phyloP scores from a whole-genome alignment of 495 filamentous ascomycete genomes.

The Aspergillus mulundensis region DNA sequence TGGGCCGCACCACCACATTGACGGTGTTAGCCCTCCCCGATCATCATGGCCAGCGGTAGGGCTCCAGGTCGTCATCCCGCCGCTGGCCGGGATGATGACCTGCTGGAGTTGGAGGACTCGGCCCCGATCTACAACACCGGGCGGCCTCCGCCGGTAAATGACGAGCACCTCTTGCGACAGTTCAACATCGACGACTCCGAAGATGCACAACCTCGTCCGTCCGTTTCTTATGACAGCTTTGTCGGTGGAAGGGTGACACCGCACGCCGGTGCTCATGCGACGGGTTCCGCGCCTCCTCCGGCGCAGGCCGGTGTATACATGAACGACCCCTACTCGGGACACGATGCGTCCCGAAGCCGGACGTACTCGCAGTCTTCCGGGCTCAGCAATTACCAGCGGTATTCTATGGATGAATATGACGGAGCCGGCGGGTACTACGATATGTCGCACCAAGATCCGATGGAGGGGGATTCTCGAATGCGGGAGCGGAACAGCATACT shows the following conservation, averaged over 20 bases:
- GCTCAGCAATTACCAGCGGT: slow-evolving; percentile 80
- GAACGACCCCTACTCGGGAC: slow-evolving; percentile 46
- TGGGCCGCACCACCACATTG: slow-evolving; percentile 33
- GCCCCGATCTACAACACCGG: slow-evolving; percentile 69
- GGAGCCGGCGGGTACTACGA: slow-evolving; percentile 65
- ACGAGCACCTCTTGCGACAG: slow-evolving; percentile 68
- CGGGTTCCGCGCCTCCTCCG: slow-evolving; percentile 25
- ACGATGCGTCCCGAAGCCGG: slow-evolving; percentile 34
- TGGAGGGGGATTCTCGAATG: slow-evolving; percentile 45
- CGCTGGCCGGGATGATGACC: slow-evolving; percentile 60
- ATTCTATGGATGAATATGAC: slow-evolving; percentile 80
- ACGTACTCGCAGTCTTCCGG: slow-evolving; percentile 83
- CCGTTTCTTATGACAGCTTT: slow-evolving; percentile 92
- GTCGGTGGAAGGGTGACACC: slow-evolving; percentile 61
- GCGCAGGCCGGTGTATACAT: slow-evolving; percentile 29
- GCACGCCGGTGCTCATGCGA: slow-evolving; percentile 37
- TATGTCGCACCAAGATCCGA: slow-evolving; percentile 53
- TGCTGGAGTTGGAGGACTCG: slow-evolving; percentile 68
- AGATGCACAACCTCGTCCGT: slow-evolving; percentile 64
- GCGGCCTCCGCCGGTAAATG: slow-evolving; percentile 65
- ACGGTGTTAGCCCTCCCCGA: slow-evolving; percentile 41
- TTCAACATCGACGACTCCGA: slow-evolving; percentile 66
- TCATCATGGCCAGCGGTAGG: slow-evolving; percentile 59
- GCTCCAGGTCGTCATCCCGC: slow-evolving; percentile 56
- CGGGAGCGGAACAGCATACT: slow-evolving; percentile 82